Percentiles rank a stretch among this genome's conserved stretches.
Evolutionary conservation across 495 filamentous ascomycete genomes (phyloP).

Genomic region (Amniculicola lignicola): DNA sequence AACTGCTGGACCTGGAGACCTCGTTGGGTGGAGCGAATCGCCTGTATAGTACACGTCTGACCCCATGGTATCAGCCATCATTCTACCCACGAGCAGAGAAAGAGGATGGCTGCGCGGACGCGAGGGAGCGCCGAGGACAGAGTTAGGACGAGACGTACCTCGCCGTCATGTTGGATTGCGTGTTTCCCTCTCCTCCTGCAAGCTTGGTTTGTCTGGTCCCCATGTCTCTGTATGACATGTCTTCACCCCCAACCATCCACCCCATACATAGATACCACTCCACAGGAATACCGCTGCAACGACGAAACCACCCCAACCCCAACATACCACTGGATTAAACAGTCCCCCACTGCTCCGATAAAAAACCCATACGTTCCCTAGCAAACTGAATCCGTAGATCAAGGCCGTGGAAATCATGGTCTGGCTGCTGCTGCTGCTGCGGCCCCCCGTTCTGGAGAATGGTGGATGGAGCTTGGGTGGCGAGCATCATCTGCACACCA

Average conservation of each 20-base stretch:
- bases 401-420: conserved; percentile 60
- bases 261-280: conserved; percentile 53
- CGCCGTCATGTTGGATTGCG: conserved; percentile 71
- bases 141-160: conserved; percentile 73
- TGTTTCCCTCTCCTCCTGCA: conserved; percentile 53
- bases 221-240: conserved; percentile 57
- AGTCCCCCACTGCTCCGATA: conserved; percentile 74
- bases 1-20: conserved; percentile 27
- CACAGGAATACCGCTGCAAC: conserved; percentile 46
- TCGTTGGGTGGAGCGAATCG: conserved; percentile 33
- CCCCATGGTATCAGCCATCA: conserved; percentile 56
- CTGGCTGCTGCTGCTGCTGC: conserved; percentile 20
- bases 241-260: conserved; percentile 57
- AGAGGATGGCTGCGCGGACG: conserved; percentile 67
- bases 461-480: conserved; percentile 5
- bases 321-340: conserved; percentile 68
- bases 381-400: conserved; percentile 67
- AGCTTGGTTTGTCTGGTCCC: conserved; percentile 57
- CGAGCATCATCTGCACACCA: conserved; percentile 16
- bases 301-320: background rate
- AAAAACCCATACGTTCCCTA: conserved; percentile 79
- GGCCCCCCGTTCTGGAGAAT: conserved; percentile 36
- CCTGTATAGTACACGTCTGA: conserved; percentile 38
- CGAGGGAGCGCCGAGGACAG: conserved; percentile 69
- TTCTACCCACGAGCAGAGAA: conserved; percentile 70